Evolutionary conservation across 139 green algal genomes (phyloP).

Genomic region (Coelastrella sp.): DNA sequence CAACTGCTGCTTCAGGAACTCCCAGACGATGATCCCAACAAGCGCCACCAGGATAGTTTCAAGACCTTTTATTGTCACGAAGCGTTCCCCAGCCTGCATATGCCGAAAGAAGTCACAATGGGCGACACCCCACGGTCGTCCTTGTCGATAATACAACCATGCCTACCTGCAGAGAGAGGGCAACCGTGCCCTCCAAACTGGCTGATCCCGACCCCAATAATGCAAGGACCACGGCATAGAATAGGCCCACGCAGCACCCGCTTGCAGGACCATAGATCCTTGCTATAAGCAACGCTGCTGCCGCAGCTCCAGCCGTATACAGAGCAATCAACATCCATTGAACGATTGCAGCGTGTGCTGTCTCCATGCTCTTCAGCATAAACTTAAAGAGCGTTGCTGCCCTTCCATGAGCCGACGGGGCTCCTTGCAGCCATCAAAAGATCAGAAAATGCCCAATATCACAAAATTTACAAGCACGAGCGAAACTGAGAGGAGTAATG

Average conservation of each 20-base stretch:
- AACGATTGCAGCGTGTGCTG: too few species aligned
- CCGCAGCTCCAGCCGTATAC: background rate
- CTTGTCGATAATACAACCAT: background rate
- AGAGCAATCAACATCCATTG: background rate
- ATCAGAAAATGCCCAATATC: too few species aligned
- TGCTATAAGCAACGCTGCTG: background rate
- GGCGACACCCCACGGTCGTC: too few species aligned
- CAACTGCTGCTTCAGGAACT: background rate
- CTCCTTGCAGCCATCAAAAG: too few species aligned
- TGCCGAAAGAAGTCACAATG: too few species aligned
- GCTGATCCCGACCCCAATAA: background rate
- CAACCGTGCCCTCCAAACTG: background rate
- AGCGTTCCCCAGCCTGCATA: background rate
- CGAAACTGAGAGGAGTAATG: too few species aligned
- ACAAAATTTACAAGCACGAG: too few species aligned
- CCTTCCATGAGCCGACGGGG: too few species aligned
- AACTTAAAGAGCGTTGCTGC: too few species aligned
- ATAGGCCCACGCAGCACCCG: slow-evolving; percentile 56
- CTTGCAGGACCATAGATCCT: background rate
- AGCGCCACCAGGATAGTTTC: background rate
- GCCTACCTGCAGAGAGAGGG: background rate
- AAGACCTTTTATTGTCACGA: background rate
- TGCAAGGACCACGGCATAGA: background rate
- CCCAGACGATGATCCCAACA: background rate
- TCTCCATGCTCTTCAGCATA: too few species aligned